Evolutionary conservation across 2,329 filamentous ascomycete genomes (phyloP).

Genomic region (Calonectria fujianensis): DNA sequence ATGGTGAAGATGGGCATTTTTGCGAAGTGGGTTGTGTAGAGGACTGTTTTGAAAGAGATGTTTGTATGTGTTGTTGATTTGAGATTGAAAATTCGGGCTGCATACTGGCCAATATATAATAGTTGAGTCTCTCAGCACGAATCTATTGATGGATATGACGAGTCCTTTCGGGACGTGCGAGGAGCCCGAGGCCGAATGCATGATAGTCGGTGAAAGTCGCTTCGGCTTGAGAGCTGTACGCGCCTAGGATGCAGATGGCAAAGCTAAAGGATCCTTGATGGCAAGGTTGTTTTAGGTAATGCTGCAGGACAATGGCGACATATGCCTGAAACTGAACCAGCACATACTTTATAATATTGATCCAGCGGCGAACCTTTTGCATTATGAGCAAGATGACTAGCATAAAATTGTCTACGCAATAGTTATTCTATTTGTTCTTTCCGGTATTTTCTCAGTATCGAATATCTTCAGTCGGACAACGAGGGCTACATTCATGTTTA

Average conservation of each 20-base stretch:
- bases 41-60: background rate
- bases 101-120: background rate
- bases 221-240: background rate
- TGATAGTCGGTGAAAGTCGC: background rate
- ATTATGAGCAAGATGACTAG: no score
- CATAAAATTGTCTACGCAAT: background rate
- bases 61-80: background rate
- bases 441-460: background rate
- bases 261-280: background rate
- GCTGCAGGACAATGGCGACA: background rate
- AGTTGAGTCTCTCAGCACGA: background rate
- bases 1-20: constrained; percentile 40
- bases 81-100: background rate
- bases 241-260: background rate
- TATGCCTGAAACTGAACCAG: background rate
- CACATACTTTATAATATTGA: background rate
- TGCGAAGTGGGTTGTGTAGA: background rate
- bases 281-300: background rate
- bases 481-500: background rate
- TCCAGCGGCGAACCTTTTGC: no score
- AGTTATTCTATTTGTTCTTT: background rate
- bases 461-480: background rate
- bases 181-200: background rate
- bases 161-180: background rate
- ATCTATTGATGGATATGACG: background rate